Evolutionary conservation across 1,139 yeast species (phyloP), one percentile per base, ranked within the genome.

Genomic region (Debaryomyces subglobosus): DNA sequence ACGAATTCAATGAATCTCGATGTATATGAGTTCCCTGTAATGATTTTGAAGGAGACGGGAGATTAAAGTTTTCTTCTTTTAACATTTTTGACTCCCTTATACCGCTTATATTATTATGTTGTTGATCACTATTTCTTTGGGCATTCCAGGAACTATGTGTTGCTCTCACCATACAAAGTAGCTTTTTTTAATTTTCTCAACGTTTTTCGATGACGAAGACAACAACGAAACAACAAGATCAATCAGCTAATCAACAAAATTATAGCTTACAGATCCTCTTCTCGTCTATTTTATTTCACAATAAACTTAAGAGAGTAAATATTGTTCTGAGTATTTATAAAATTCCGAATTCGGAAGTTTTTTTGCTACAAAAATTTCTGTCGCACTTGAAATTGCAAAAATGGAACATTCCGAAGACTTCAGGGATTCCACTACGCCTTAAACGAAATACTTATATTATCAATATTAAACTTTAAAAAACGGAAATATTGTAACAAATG

Each of bases 11-110:
- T n/a, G 62, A 58, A 3, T 54, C 48, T 7, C 62, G 46, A 47
- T 57, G 54, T 15, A 57, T 54, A 50, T 60, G 59, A 48, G 57
- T 58, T 48, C 50, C 56, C 48, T 58, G 58, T 48, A 61, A 54
- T 23, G 62, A 55, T 44, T 60, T 61, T 43, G 54, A 49, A 13
- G 65, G 65, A 13, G 63, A 58, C 15, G 39, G 39, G 13, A 43
- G 40, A 6, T 30, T 43, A 5, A 13, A 18, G 13, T 23, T 36
- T 18, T 35, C 40, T 21, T 37, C 41, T 13, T n/a, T 29, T n/a
- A 18, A 27, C 13, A 13, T 16, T n/a, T 7, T 10, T 9, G 12
- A 24, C 18, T 21, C 34, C 33, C 8, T 33, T 7, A 8, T 27
- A 23, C 15, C 39, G 12, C 16, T 33, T 20, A 23, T 18, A 23